phyloP scores from a whole-genome alignment of 2,329 filamentous ascomycete genomes.

The Epichloe festucae region DNA sequence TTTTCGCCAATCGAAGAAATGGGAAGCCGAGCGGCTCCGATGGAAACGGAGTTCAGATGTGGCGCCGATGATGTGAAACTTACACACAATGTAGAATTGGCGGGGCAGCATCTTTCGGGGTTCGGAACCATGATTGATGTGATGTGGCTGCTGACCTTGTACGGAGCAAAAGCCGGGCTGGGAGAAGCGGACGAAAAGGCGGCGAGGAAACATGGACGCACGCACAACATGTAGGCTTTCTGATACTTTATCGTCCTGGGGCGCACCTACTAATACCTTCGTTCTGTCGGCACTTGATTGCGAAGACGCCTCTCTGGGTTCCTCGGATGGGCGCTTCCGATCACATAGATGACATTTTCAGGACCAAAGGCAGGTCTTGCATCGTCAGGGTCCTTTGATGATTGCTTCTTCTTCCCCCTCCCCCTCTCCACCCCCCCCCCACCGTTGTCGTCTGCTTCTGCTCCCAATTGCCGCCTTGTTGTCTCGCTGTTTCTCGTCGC shows the following conservation, averaged over 20 bases:
- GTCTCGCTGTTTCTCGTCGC: not conserved
- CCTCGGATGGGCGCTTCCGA: not conserved
- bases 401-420: no score
- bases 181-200: not conserved
- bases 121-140: no score
- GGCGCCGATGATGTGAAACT: not conserved
- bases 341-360: not conserved
- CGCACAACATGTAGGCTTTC: no score
- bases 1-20: no score
- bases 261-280: not conserved
- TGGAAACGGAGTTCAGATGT: not conserved
- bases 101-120: not conserved
- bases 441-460: no score
- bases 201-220: not conserved
- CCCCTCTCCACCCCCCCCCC: no score
- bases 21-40: no score
- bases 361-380: not conserved
- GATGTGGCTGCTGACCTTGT: not conserved
- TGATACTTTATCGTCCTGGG: no score
- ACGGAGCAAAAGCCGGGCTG: not conserved
- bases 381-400: not conserved
- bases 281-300: slow-evolving; percentile 1
- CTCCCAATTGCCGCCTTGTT: not conserved
- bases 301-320: not conserved
- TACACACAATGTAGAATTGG: not conserved